These are phyloP conservation scores for Pleurotus tuoliensis DNA, from an alignment of 768 basidiomycete species.

Conservation along the genomic window DNA sequence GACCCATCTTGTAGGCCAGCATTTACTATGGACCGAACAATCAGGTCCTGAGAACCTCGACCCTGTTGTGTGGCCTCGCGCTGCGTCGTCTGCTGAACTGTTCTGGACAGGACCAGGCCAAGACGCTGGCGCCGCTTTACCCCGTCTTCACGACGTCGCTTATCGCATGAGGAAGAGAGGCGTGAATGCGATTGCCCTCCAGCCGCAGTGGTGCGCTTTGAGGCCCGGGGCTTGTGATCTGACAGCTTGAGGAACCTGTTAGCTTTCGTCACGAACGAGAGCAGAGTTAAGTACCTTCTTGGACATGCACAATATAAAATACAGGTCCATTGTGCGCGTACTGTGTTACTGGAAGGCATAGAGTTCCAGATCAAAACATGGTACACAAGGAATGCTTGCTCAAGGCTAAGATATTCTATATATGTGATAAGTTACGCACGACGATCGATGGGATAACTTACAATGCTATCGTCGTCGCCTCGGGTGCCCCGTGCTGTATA, in stretches of 20 bases:
- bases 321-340: too few species aligned
- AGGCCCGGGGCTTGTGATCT: conserved; percentile 57
- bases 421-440: too few species aligned
- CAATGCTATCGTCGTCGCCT: too few species aligned
- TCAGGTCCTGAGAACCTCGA: conserved; percentile 67
- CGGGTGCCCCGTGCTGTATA: too few species aligned
- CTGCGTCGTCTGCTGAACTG: conserved; percentile 67
- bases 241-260: conserved; percentile 22
- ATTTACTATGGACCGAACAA: conserved; percentile 74
- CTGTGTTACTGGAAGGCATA: too few species aligned
- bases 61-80: conserved; percentile 67
- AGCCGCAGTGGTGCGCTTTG: conserved; percentile 72
- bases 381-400: too few species aligned
- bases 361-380: too few species aligned
- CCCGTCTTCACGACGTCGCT: conserved; percentile 62
- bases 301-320: too few species aligned
- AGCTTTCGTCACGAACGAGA: too few species aligned
- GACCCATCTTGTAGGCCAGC: conserved; percentile 39
- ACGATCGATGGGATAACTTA: too few species aligned
- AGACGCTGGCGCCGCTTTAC: conserved; percentile 45
- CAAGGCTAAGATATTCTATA: too few species aligned
- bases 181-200: conserved; percentile 54
- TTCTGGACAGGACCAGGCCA: conserved; percentile 65
- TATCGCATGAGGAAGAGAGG: conserved; percentile 63
- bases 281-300: too few species aligned